These are phyloP conservation scores for Suhomyces pyralidae DNA, from an alignment of 805 yeast genomes.

Conservation along the genomic window DNA sequence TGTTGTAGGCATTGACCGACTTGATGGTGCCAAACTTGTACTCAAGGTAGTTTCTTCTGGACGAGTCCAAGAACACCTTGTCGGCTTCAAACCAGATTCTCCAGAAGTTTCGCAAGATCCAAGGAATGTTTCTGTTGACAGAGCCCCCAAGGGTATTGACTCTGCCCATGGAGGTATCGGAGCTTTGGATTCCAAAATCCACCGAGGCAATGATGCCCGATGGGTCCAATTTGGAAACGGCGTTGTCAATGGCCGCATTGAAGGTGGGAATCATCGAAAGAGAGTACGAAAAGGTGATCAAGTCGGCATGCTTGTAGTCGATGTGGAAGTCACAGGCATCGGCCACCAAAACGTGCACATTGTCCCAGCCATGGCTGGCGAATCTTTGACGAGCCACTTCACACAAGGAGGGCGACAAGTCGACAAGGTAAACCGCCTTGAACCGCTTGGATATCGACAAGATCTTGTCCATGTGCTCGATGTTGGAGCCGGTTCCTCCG, in stretches of 20 bases:
- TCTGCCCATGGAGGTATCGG: conserved; percentile 62
- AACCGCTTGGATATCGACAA: conserved; percentile 48
- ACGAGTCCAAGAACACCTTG: conserved; percentile 71
- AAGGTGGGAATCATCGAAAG: conserved; percentile 83
- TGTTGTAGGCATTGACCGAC: conserved; percentile 66
- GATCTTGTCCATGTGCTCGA: conserved; percentile 67
- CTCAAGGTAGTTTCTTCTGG: conserved; percentile 80
- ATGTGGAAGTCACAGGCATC: conserved; percentile 73
- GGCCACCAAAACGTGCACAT: conserved; percentile 66
- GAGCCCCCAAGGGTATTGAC: conserved; percentile 74
- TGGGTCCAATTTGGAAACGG: conserved; percentile 48
- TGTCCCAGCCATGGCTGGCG: conserved; percentile 38
- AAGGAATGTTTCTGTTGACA: conserved; percentile 66
- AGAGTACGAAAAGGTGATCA: conserved; percentile 76
- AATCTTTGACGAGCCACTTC: conserved; percentile 65
- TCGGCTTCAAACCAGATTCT: conserved; percentile 86
- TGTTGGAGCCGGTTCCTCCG: conserved; percentile 84
- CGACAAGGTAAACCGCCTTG: conserved; percentile 67
- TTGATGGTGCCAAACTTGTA: conserved; percentile 80
- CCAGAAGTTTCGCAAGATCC: conserved; percentile 82
- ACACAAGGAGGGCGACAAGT: conserved; percentile 74
- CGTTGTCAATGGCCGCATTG: conserved; percentile 74
- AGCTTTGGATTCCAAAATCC: conserved; percentile 76
- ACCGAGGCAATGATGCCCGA: conserved; percentile 67
- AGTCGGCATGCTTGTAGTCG: conserved; percentile 51